Evolutionary conservation across 352 stramenopile species (phyloP), one percentile per base, ranked within the genome.

Genomic region (Pythium rishiriense): DNA sequence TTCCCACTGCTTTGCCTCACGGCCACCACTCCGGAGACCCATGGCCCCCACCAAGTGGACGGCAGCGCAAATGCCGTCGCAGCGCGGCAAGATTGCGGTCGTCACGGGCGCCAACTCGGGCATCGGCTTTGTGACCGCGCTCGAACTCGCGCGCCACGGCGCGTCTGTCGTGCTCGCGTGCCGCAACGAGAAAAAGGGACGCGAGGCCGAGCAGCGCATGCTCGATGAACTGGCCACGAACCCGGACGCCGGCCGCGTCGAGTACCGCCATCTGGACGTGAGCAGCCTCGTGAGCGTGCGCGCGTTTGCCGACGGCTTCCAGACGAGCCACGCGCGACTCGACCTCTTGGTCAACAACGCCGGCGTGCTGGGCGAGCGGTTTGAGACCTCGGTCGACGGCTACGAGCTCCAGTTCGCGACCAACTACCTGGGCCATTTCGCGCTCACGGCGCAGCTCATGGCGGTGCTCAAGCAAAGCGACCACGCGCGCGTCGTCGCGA

Each of bases 21-120:
- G n/a, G n/a, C n/a, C n/a, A n/a, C n/a, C n/a, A n/a, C n/a, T n/a
- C n/a, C n/a, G n/a, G n/a, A n/a, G n/a, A n/a, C n/a, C n/a, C n/a
- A n/a, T n/a, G n/a, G n/a, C n/a, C n/a, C n/a, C n/a, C n/a, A n/a
- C n/a, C 1, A 53, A 53, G 46, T 62, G 55, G 55, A 25, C 29
- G 6, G 56, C 45, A 0, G 8, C 7, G 4, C 1, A 48, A 11
- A 54, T 62, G 29, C 9, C 28, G 14, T 47, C 43, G 43, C 53
- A 74, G 10, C 17, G 26, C 2, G 76, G 69, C 35, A 96, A 83
- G 31, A 70, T 96, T 47, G 81, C 76, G 14, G 66, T 96, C 55
- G 79, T 97, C 56, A 96, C 90, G 3, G 88, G 87, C 21, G 73
- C 66, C 46, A 96, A 94, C 66, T 78, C 86, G 12, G 85, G 87